A percentile compares a stretch with the other conserved stretches of the same genome.
Conservation (phyloP, 345 rosid species). For the Reutealis trisperma region DNA sequence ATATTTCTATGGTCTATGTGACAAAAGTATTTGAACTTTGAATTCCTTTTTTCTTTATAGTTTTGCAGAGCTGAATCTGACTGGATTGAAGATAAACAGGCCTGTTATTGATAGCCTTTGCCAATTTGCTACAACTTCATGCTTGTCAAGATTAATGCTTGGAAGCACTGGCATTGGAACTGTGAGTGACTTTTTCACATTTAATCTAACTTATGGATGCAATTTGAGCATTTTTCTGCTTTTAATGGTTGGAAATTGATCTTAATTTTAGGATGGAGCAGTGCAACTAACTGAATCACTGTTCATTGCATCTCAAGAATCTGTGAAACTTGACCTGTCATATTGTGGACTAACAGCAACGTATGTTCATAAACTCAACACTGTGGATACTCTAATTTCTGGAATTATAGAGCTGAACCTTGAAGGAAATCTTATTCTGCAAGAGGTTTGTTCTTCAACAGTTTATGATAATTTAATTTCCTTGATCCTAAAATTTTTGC, state of each 20-base stretch:
- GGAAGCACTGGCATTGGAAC: conserved; percentile 77
- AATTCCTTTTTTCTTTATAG: conserved; percentile 38
- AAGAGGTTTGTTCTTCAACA: conserved; percentile 59
- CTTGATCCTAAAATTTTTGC: background rate
- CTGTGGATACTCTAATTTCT: conserved; percentile 35
- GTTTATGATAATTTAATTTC: background rate
- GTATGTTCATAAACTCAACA: conserved; percentile 43
- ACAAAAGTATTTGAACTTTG: background rate
- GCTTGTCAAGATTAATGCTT: conserved; percentile 68
- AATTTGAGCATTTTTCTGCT: conserved; percentile 3
- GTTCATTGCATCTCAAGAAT: conserved; percentile 51
- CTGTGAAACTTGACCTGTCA: conserved; percentile 75
- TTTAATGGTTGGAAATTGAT: conserved; percentile 19
- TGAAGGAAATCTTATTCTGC: conserved; percentile 65
- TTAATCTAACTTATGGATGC: background rate
- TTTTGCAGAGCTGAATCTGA: conserved; percentile 78
- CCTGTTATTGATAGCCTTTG: conserved; percentile 69
- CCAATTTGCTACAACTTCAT: conserved; percentile 56
- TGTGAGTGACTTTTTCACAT: conserved; percentile 40
- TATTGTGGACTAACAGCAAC: conserved; percentile 56
- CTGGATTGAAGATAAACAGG: conserved; percentile 72
- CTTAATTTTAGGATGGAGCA: conserved; percentile 64
- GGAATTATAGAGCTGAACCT: conserved; percentile 69
- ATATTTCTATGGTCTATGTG: background rate
- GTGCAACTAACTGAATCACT: conserved; percentile 56